Evolutionary conservation across 2,329 filamentous ascomycete species (phyloP).

Genomic region (Colletotrichum noveboracense): DNA sequence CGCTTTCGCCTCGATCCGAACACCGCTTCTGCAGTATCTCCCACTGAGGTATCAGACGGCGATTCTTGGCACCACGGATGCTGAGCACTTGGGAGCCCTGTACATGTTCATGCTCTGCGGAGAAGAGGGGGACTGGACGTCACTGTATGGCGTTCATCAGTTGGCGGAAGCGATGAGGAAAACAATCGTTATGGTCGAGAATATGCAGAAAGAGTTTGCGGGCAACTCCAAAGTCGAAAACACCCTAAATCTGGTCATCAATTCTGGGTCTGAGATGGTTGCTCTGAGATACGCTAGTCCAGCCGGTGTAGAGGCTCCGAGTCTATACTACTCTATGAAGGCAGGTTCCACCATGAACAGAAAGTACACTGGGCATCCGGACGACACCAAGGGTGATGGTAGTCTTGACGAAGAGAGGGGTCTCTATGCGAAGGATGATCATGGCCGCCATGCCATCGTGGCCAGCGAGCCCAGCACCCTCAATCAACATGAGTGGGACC

Average conservation of each 20-base stretch:
- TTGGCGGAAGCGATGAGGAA: conserved; percentile 12
- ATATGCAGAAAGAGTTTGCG: conserved; percentile 2
- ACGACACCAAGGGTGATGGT: neutral
- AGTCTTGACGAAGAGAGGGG: neutral
- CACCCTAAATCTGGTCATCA: neutral
- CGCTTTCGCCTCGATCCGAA: neutral
- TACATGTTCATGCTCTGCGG: conserved; percentile 12
- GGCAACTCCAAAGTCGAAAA: neutral
- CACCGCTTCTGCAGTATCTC: conserved; percentile 5
- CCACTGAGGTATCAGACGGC: conserved; percentile 6
- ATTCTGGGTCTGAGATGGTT: neutral
- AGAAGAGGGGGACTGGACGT: conserved; percentile 6
- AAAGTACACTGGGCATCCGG: conserved; percentile 10
- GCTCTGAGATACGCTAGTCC: conserved; percentile 12
- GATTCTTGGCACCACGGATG: conserved; percentile 12
- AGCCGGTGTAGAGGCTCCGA: neutral
- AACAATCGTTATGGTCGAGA: neutral
- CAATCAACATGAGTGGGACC: neutral
- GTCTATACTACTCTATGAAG: conserved; percentile 10
- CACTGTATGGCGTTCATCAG: neutral
- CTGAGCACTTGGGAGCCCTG: conserved; percentile 3
- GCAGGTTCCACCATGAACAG: conserved; percentile 1
- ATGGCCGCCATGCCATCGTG: neutral
- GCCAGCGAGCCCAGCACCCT: conserved; percentile 14
- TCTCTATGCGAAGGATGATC: neutral